phyloP scores from a whole-genome alignment of 441 rosid species.

The Euphorbia celastroides region DNA sequence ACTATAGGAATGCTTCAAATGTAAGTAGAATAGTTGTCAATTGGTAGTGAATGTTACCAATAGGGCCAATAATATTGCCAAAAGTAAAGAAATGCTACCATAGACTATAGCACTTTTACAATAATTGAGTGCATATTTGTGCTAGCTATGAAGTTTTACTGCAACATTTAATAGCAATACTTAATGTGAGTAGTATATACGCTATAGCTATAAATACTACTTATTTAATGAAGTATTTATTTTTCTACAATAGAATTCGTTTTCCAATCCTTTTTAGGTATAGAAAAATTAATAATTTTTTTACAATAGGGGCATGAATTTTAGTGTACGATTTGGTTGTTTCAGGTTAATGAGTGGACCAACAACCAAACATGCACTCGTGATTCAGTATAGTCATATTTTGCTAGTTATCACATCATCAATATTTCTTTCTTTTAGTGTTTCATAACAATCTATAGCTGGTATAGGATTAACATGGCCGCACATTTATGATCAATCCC shows the following conservation, averaged over 20 bases:
- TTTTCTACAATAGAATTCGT: too few relatives aligned
- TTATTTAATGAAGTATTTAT: too few relatives aligned
- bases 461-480: too few relatives aligned
- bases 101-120: too few relatives aligned
- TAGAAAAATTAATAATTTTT: not conserved
- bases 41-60: too few relatives aligned
- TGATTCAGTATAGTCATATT: not conserved
- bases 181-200: not conserved
- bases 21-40: too few relatives aligned
- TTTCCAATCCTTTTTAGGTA: not conserved
- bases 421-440: not conserved
- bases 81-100: too few relatives aligned
- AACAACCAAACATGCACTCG: slow-evolving; percentile 2
- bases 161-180: not conserved
- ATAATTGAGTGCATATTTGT: not conserved
- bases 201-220: not conserved
- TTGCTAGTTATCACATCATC: not conserved
- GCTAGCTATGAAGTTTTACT: not conserved
- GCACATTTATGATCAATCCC: not conserved
- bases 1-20: too few relatives aligned
- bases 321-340: not conserved
- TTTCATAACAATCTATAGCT: too few relatives aligned
- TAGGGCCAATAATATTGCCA: too few relatives aligned
- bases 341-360: slow-evolving; percentile 1
- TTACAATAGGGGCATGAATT: not conserved